phyloP scores from a whole-genome alignment of 805 yeast genomes.

The Naumovozyma castellii region DNA sequence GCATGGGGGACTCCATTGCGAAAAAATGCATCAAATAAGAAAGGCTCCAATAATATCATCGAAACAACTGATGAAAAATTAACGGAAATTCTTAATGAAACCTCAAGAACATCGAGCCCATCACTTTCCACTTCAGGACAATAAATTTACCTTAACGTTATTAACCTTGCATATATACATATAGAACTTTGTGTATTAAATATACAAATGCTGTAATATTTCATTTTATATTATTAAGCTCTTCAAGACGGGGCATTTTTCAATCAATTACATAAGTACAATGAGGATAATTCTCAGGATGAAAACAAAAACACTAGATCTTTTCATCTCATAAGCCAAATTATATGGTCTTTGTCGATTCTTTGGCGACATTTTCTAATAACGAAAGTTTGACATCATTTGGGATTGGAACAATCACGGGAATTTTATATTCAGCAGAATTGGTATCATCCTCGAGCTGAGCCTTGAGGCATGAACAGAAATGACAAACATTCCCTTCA shows the following conservation, averaged over 20 bases:
- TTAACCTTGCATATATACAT: background rate
- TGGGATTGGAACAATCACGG: background rate
- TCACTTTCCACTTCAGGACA: slow-evolving; percentile 1
- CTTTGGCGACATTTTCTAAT: background rate
- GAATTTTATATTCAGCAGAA: background rate
- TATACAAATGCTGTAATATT: background rate
- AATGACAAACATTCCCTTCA: slow-evolving; percentile 10
- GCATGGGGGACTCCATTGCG: slow-evolving; percentile 20
- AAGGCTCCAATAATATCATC: slow-evolving; percentile 11
- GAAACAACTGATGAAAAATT: slow-evolving; percentile 28
- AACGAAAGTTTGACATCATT: background rate
- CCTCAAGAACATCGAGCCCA: slow-evolving; percentile 8
- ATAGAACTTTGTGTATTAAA: background rate
- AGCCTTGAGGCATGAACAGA: slow-evolving; percentile 4
- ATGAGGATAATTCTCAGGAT: background rate
- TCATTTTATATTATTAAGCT: too few species aligned
- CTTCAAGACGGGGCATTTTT: too few species aligned
- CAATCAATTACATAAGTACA: background rate
- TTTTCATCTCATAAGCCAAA: too few species aligned
- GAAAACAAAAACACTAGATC: background rate
- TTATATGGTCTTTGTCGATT: background rate
- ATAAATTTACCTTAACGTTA: background rate
- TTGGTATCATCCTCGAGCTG: background rate
- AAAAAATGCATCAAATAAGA: slow-evolving; percentile 23
- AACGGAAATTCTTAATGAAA: slow-evolving; percentile 13